Base-by-base conservation (phyloP, 1,284 basidiomycete genomes). In the Blastosporella zonata region DNA sequence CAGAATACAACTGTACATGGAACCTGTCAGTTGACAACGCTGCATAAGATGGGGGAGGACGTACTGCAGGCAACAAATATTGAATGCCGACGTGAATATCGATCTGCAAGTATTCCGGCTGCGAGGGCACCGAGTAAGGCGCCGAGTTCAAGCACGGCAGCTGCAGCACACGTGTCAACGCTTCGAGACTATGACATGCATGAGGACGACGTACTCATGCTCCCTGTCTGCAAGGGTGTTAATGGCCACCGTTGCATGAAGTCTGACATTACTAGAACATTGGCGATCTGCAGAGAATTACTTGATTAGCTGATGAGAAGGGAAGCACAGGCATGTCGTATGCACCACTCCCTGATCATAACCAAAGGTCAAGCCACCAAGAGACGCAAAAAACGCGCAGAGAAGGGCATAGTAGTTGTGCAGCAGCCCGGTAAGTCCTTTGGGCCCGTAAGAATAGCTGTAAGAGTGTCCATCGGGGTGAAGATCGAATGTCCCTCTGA, bases 221-320 rank as follows among this genome's bases (percentile, higher is more conserved):
- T 66, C 3, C 87, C 88, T 59, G 81, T 84, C 64, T 88, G 78
- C 69, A 84, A 75, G 7, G 87, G 77, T 13, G 79, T 79, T 9
- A 88, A 70, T 6, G 83, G 84, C 78, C 81, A 90, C 9, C 80
- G 73, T 43, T 65, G 56, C 25, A 76, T 55, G 57, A 92, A 91
- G 55, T 87, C 82, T 41, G 72, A 69, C 88, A 91, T 92, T n/a
- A 89, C 85, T 12, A 92, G 74, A 6, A 92, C 81, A 62, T 90
- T 90, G 2, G 88, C 84, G 55, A 90, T 87, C 74, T 76, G 29
- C 12, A 22, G 69, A 36, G n/a, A n/a, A n/a, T n/a, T n/a, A 22
- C 9, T 6, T n/a, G 15, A 21, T 12, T 6, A 21, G 22, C 25
- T 41, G 4, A 34, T 17, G 22, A 23, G 39, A 10, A 13, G 18